Evolutionary conservation across 192 early-diverging fungal species (phyloP), one percentile per base, ranked within the genome.

Genomic region (Coemansia sp.): DNA sequence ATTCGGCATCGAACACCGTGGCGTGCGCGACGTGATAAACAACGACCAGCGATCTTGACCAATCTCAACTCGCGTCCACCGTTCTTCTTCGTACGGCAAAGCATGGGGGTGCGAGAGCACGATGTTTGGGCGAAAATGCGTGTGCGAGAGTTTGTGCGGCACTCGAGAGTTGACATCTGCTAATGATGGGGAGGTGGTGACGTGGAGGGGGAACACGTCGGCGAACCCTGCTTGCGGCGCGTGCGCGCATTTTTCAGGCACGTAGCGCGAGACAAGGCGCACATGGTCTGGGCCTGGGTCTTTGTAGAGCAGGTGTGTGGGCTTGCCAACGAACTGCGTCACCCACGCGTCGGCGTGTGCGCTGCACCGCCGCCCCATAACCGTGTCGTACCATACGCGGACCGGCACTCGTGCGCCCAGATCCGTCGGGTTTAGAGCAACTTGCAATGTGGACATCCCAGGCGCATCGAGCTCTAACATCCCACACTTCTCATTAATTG

Each of bases 41-140:
- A 86, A 75, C 1, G 71, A 65, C 55, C 83, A 70, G 11, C 60
- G 59, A 11, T 22, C 42, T 1, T 31, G 61, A 2, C 37, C 26
- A 40, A 91, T 75, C 34, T 78, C 71, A 21, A 92, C 68, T 2
- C 69, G 57, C 65, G 80, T 82, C 84, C 88, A 91, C 28, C 70
- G 73, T 40, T 94, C 92, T 64, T 94, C 92, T 64, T 85, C 83
- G 60, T 78, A 92, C 7, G 92, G 75, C n/a, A n/a, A 15, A 12
- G 28, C 53, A 34, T 65, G 53, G 8, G 60, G 64, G 2, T 76
- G 74, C 11, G 71, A 51, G 54, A 91, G 59, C 14, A 90, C 74
- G 25, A 94, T 83, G 74, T 94, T 94, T 46, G 92, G 89, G 7
- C 92, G 84, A 78, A 94, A 94, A 64, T 88, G 86, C 20, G 64